Evolutionary conservation across 495 filamentous ascomycete species (phyloP).

Genomic region (Penicillium subrubescens): DNA sequence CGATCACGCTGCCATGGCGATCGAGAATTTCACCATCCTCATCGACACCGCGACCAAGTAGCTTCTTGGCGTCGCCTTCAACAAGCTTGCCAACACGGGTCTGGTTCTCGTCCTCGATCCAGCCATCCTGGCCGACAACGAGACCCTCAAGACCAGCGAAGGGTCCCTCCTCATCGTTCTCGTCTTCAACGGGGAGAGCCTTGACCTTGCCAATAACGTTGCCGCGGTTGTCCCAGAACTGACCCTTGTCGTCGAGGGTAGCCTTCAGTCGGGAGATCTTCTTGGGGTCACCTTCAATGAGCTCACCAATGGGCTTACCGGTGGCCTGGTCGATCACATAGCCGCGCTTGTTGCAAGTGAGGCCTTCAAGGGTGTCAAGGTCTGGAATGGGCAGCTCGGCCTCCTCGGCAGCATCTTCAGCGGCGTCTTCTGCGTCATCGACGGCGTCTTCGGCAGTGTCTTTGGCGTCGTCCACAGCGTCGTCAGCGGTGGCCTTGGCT

Average conservation of each 20-base stretch:
- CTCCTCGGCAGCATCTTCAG: constrained; percentile 38
- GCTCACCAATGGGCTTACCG: constrained; percentile 58
- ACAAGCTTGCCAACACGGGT: constrained; percentile 59
- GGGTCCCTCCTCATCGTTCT: constrained; percentile 54
- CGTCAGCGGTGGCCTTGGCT: constrained; percentile 29
- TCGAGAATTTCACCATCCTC: constrained; percentile 68
- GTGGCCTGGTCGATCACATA: constrained; percentile 54
- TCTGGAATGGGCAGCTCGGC: constrained; percentile 48
- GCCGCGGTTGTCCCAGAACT: constrained; percentile 63
- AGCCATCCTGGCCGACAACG: constrained; percentile 59
- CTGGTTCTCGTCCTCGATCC: constrained; percentile 60
- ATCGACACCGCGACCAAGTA: constrained; percentile 62
- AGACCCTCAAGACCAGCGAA: constrained; percentile 69
- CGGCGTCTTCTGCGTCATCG: constrained; percentile 34
- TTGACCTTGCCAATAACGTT: constrained; percentile 61
- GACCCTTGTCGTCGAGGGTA: constrained; percentile 61
- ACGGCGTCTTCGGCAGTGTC: constrained; percentile 29
- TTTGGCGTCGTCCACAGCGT: constrained; percentile 29
- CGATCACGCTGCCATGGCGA: constrained; percentile 62
- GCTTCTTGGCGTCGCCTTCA: constrained; percentile 65
- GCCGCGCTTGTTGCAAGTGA: constrained; percentile 63
- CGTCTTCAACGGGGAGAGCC: constrained; percentile 59
- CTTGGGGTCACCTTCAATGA: constrained; percentile 61
- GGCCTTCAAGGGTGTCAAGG: constrained; percentile 61
- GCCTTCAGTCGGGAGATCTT: constrained; percentile 58